phyloP scores from a whole-genome alignment of 768 basidiomycete species.

The Albatrellus ellisii region DNA sequence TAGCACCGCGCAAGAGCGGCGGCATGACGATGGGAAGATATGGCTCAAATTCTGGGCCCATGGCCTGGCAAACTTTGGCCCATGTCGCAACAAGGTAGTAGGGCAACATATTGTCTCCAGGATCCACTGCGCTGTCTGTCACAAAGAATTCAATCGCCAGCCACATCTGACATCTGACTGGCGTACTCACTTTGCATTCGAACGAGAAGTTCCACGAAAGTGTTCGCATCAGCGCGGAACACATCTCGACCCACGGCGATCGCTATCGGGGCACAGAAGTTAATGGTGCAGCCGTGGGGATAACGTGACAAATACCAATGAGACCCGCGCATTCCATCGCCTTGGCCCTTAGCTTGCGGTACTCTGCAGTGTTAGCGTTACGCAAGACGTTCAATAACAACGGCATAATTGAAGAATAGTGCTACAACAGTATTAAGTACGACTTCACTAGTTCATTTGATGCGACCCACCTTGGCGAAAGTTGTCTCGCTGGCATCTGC shows the following conservation, averaged over 20 bases:
- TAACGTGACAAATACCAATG: slow-evolving; percentile 42
- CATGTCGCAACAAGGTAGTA: slow-evolving; percentile 80
- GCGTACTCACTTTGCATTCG: slow-evolving; percentile 54
- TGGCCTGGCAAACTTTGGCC: slow-evolving; percentile 80
- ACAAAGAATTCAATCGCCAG: not conserved
- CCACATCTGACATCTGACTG: not conserved
- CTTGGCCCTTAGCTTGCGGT: slow-evolving; percentile 59
- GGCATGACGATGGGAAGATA: slow-evolving; percentile 83
- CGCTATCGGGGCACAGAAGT: slow-evolving; percentile 28
- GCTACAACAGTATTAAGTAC: slow-evolving; percentile 24
- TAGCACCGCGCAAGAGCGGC: slow-evolving; percentile 56
- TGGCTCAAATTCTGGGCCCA: slow-evolving; percentile 76
- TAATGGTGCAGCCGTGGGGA: not conserved
- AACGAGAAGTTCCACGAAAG: slow-evolving; percentile 61
- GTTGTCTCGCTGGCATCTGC: slow-evolving; percentile 73
- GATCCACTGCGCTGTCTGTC: slow-evolving; percentile 55
- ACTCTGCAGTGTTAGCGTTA: slow-evolving; percentile 54
- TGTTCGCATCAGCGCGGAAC: slow-evolving; percentile 62
- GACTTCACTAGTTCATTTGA: not conserved
- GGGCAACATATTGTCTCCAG: slow-evolving; percentile 54
- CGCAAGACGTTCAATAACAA: slow-evolving; percentile 62
- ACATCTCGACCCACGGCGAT: slow-evolving; percentile 77
- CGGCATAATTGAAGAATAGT: slow-evolving; percentile 73
- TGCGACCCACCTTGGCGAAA: slow-evolving; percentile 48
- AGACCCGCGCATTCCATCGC: slow-evolving; percentile 89